phyloP scores from a whole-genome alignment of 2,329 filamentous ascomycete species.

The Penicillium sp. region DNA sequence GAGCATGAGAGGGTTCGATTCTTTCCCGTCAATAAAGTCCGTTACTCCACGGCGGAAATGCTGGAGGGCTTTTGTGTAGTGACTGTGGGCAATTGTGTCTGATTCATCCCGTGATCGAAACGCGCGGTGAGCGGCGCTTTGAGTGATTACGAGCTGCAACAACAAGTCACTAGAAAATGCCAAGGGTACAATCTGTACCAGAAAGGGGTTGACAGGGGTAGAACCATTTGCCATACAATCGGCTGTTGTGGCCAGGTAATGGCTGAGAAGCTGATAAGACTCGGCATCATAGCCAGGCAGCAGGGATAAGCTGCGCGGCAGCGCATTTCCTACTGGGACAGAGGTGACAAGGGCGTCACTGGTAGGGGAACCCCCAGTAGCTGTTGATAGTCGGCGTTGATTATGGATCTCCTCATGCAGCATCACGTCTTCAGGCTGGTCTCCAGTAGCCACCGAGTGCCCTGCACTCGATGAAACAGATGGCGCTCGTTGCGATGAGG shows the following conservation, averaged over 20 bases:
- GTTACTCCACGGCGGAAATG: slow-evolving; percentile 30
- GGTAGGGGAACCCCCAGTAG: background rate
- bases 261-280: slow-evolving; percentile 43
- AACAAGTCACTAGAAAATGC: slow-evolving; percentile 49
- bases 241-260: slow-evolving; percentile 47
- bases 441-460: slow-evolving; percentile 9
- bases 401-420: background rate
- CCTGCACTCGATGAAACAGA: slow-evolving; percentile 16
- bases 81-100: slow-evolving; percentile 29
- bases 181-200: slow-evolving; percentile 47
- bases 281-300: slow-evolving; percentile 30
- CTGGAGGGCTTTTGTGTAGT: slow-evolving; percentile 32
- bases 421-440: background rate
- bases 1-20: slow-evolving; percentile 39
- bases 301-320: slow-evolving; percentile 29
- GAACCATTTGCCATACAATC: slow-evolving; percentile 51
- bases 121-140: slow-evolving; percentile 36
- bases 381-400: background rate
- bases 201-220: slow-evolving; percentile 47
- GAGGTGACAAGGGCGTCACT: slow-evolving; percentile 2
- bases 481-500: slow-evolving; percentile 16
- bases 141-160: slow-evolving; percentile 48
- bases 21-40: slow-evolving; percentile 32
- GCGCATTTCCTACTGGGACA: slow-evolving; percentile 17
- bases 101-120: slow-evolving; percentile 31